Conservation (phyloP, 345 rosid genomes). For the Aquilaria yunnanensis region DNA sequence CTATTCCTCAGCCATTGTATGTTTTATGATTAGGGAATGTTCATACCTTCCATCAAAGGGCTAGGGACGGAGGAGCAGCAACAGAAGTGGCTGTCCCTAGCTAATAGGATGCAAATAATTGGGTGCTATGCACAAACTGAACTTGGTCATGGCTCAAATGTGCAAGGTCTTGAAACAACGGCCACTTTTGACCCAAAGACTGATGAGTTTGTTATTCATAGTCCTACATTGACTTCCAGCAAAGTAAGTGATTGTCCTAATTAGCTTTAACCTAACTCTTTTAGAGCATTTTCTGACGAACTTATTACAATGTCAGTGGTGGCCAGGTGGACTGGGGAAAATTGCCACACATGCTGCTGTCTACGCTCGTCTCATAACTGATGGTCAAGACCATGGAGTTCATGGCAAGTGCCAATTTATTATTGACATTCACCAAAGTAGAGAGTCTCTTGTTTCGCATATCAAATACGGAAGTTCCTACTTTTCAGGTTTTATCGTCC, state of each 20-base stretch:
- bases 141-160: slow-evolving; percentile 99
- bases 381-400: slow-evolving; percentile 77
- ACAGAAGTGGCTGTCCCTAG: slow-evolving; percentile 86
- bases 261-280: not conserved
- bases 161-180: slow-evolving; percentile 98
- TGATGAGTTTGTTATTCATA: slow-evolving; percentile 81
- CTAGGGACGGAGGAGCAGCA: slow-evolving; percentile 98
- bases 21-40: slow-evolving; percentile 70
- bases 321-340: slow-evolving; percentile 99
- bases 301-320: slow-evolving; percentile 56
- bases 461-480: slow-evolving; percentile 15
- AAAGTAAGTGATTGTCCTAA: slow-evolving; percentile 48
- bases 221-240: slow-evolving; percentile 92
- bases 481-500: slow-evolving; percentile 87
- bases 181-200: slow-evolving; percentile 93
- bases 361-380: slow-evolving; percentile 81
- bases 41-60: slow-evolving; percentile 89
- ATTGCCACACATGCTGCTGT: slow-evolving; percentile 86
- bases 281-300: not conserved
- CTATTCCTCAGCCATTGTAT: not conserved
- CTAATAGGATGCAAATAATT: slow-evolving; percentile 90
- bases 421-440: not conserved
- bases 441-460: not conserved
- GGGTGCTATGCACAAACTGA: slow-evolving; percentile 99
- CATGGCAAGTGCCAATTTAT: slow-evolving; percentile 50